Evolutionary conservation across 1,139 yeast genomes (phyloP), one percentile per base, ranked within the genome.

Genomic region (Pichia sp.): DNA sequence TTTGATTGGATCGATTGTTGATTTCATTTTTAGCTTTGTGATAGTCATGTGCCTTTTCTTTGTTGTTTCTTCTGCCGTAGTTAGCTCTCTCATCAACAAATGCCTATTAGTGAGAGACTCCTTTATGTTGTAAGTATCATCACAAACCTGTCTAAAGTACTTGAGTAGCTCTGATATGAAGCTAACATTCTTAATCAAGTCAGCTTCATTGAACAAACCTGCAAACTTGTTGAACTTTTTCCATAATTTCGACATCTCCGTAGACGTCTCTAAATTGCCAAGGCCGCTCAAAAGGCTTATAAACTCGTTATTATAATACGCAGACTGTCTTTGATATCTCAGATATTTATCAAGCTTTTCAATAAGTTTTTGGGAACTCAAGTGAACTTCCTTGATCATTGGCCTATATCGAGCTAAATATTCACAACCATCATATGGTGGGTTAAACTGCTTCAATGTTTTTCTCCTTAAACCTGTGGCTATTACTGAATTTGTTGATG

Each of bases 21-120:
- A 75, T 61, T 85, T 87, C 58, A 81, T 84, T 64, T 89, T 86
- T 54, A 92, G 77, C 62, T 85, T 85, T 32, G 87, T 80, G 1
- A 96, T 96, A 13, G 81, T 78, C 51, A 82, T 79, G 63, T 89
- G 96, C 64, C 83, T 87, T 31, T 81, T 71, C 62, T 80, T 81
- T 2, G 96, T 82, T 57, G 78, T 81, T 5, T 83, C 80, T 66
- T 92, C 96, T 0, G 97, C 95, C 64, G 82, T 87, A 30, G 81
- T 67, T 52, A 90, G 75, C 62, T 95, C 99, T 55, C 97, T 78
- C 96, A 93, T 93, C 49, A 93, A 73, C 55, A 93, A 75, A 70
- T 95, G 97, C 55, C 99, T 78, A 70, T 92, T 92, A 0, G 99
- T 95, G 55, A 93, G 74, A 0, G 97, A 87, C 70, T 93, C 99